phyloP scores from a whole-genome alignment of 192 early-diverging fungal species.

The Allomyces javanicus region DNA sequence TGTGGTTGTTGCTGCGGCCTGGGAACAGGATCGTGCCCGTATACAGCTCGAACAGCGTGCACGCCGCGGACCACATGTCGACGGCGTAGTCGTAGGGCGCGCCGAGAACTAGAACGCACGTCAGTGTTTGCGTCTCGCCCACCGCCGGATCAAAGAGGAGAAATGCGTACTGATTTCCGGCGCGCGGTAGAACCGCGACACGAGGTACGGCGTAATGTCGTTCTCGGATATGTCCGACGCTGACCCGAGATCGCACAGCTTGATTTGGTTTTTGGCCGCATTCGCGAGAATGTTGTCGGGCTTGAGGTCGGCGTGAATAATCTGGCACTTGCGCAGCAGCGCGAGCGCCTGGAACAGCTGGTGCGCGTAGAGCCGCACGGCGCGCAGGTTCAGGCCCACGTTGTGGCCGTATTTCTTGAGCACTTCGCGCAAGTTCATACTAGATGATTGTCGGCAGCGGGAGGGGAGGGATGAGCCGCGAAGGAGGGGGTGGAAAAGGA shows the following conservation, averaged over 20 bases:
- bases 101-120: slow-evolving; percentile 43
- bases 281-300: slow-evolving; percentile 92
- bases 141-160: neutral
- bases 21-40: slow-evolving; percentile 91
- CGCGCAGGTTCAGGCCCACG: slow-evolving; percentile 77
- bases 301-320: slow-evolving; percentile 93
- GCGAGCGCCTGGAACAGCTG: slow-evolving; percentile 75
- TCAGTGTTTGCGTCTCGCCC: neutral
- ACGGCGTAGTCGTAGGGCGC: slow-evolving; percentile 67
- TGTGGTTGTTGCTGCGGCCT: slow-evolving; percentile 85
- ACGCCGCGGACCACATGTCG: slow-evolving; percentile 92
- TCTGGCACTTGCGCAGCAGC: slow-evolving; percentile 54
- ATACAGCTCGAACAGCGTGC: slow-evolving; percentile 83
- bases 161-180: slow-evolving; percentile 80
- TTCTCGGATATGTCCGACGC: slow-evolving; percentile 73
- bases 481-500: neutral
- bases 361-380: slow-evolving; percentile 75
- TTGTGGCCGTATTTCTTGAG: slow-evolving; percentile 90
- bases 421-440: slow-evolving; percentile 80
- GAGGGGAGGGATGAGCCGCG: neutral
- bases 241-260: slow-evolving; percentile 86
- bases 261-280: slow-evolving; percentile 55
- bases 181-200: slow-evolving; percentile 86
- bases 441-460: slow-evolving; percentile 2
- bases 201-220: slow-evolving; percentile 90